phyloP scores from a whole-genome alignment of 2,329 filamentous ascomycete genomes.

The Lecanicillium sp. region DNA sequence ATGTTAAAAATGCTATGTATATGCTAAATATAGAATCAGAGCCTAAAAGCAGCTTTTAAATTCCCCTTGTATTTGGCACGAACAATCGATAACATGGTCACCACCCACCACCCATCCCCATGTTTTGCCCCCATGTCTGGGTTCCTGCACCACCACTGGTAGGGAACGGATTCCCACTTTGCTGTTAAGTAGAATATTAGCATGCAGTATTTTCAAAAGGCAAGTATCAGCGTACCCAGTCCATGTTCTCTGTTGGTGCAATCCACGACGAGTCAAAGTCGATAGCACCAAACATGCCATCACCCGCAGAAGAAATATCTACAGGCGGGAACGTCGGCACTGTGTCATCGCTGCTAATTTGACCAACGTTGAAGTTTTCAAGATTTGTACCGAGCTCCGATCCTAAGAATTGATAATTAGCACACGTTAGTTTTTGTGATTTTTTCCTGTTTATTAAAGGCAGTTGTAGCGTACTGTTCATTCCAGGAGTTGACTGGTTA shows the following conservation, averaged over 20 bases:
- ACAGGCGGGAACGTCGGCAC: slow-evolving; percentile 5
- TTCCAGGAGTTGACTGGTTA: too few species aligned
- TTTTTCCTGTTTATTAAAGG: neutral
- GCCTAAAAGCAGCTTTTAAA: too few species aligned
- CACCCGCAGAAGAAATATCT: slow-evolving; percentile 10
- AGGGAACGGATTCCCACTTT: too few species aligned
- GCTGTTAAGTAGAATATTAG: too few species aligned
- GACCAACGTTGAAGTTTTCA: slow-evolving; percentile 1
- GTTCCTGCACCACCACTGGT: too few species aligned
- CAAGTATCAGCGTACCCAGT: slow-evolving; percentile 24
- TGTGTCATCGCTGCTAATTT: neutral
- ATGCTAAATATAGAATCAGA: too few species aligned
- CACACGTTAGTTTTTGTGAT: too few species aligned
- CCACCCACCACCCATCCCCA: slow-evolving; percentile 5
- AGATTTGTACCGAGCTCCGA: neutral
- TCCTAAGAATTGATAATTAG: neutral
- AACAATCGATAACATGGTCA: too few species aligned
- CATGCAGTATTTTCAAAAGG: too few species aligned
- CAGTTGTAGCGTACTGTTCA: too few species aligned
- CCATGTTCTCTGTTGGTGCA: slow-evolving; percentile 22
- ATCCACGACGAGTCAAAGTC: slow-evolving; percentile 29
- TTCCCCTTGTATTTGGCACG: too few species aligned
- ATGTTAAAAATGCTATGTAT: too few species aligned
- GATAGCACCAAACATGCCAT: slow-evolving; percentile 13
- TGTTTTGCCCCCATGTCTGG: neutral